These are phyloP conservation scores for Achaetomiella virescens DNA, from an alignment of 495 filamentous ascomycete genomes.

Conservation along the genomic window DNA sequence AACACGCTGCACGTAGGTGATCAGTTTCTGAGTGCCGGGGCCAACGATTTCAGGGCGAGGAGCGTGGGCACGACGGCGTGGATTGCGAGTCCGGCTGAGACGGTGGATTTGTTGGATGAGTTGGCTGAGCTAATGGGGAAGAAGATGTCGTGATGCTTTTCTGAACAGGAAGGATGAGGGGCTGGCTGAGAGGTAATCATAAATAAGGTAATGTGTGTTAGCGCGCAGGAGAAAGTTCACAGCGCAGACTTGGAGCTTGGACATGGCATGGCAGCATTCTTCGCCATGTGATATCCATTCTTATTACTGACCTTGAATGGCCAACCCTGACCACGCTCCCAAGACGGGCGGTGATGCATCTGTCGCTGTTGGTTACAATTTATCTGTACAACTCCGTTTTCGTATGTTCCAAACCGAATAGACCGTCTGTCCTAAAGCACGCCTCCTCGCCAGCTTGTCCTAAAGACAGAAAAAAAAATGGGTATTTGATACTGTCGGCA, in stretches of 20 bases:
- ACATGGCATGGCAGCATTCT: neutral
- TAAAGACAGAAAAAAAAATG: neutral
- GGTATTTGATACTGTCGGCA: slow-evolving; percentile 2
- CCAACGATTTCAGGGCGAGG: slow-evolving; percentile 90
- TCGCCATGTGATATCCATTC: neutral
- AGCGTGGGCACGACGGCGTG: slow-evolving; percentile 66
- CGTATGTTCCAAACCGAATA: neutral
- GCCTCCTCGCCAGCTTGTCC: neutral
- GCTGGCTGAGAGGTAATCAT: neutral
- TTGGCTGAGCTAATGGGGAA: slow-evolving; percentile 52
- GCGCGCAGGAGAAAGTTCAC: neutral
- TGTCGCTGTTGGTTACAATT: too few relatives aligned
- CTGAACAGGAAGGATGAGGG: neutral
- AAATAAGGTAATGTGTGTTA: too few relatives aligned
- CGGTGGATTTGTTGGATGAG: slow-evolving; percentile 82
- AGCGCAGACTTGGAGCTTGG: neutral
- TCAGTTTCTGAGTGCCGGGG: slow-evolving; percentile 91
- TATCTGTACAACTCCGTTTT: neutral
- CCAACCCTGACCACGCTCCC: too few relatives aligned
- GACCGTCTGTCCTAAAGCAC: neutral
- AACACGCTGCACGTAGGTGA: slow-evolving; percentile 82
- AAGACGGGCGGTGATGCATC: too few relatives aligned
- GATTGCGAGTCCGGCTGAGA: slow-evolving; percentile 91
- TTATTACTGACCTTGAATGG: neutral
- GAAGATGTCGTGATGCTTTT: slow-evolving; percentile 27